Evolutionary conservation across 345 rosid species (phyloP).

Genomic region (Hirschfeldia incana): DNA sequence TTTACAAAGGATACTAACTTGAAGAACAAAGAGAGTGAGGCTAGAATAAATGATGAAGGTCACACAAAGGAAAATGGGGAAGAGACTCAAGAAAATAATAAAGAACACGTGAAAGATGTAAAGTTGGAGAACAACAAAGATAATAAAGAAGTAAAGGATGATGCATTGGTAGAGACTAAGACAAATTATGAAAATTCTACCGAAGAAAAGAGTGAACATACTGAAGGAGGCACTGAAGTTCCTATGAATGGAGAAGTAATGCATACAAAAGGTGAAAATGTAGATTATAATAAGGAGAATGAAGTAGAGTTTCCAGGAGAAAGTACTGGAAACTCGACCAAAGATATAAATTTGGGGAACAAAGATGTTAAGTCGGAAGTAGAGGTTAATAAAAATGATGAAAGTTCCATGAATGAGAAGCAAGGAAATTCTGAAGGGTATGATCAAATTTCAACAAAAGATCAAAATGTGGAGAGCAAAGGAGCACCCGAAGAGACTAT

Average conservation of each 20-base stretch:
- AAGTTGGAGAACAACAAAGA: neutral
- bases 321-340: neutral
- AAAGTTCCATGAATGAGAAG: neutral
- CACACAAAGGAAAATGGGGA: neutral
- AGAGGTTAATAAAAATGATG: neutral
- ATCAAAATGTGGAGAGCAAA: neutral
- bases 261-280: neutral
- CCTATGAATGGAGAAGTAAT: neutral
- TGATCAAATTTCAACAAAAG: neutral
- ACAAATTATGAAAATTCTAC: neutral
- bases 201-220: constrained; percentile 12
- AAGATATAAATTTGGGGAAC: neutral
- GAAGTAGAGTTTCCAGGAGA: neutral
- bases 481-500: neutral
- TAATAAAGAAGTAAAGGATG: neutral
- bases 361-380: neutral
- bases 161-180: neutral
- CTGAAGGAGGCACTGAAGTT: neutral
- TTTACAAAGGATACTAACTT: neutral
- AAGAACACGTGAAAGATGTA: neutral
- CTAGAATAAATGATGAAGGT: neutral
- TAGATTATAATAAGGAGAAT: neutral
- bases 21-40: constrained; percentile 2
- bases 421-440: neutral
- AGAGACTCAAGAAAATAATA: constrained; percentile 11